A percentile compares a stretch with the other conserved stretches of the same genome.
These are phyloP conservation scores for Ophiostoma pallidulum DNA, from an alignment of 2,329 filamentous ascomycete genomes.

Conservation along the genomic window DNA sequence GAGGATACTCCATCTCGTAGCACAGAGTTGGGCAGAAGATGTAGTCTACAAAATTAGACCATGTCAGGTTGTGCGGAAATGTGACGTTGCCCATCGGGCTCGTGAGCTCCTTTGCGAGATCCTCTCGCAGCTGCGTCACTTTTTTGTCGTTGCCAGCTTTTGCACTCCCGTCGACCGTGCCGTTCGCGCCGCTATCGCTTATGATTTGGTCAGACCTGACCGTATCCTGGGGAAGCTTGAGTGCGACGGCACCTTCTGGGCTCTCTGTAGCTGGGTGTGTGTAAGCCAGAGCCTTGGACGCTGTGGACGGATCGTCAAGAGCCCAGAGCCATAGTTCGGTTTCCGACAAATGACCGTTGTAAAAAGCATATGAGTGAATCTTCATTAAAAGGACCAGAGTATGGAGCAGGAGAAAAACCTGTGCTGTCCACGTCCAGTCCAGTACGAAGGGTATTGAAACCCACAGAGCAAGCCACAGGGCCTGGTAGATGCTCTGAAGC, in stretches of 20 bases:
- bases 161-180: background rate
- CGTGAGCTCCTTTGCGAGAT: slow-evolving; percentile 82
- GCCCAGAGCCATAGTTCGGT: slow-evolving; percentile 70
- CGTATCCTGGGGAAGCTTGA: no score
- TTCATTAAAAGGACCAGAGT: slow-evolving; percentile 94
- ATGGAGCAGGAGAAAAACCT: slow-evolving; percentile 89
- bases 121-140: slow-evolving; percentile 65
- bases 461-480: slow-evolving; percentile 72
- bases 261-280: slow-evolving; percentile 61
- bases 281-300: slow-evolving; percentile 61
- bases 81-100: slow-evolving; percentile 83
- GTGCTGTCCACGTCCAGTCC: slow-evolving; percentile 92
- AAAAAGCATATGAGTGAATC: slow-evolving; percentile 97
- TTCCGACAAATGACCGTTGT: slow-evolving; percentile 89
- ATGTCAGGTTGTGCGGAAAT: slow-evolving; percentile 81
- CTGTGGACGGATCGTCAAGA: slow-evolving; percentile 67
- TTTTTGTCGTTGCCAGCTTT: slow-evolving; percentile 31
- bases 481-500: slow-evolving; percentile 75
- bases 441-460: slow-evolving; percentile 74
- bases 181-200: background rate
- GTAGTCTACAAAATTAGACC: slow-evolving; percentile 75
- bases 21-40: slow-evolving; percentile 89
- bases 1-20: slow-evolving; percentile 94
- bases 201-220: no score
- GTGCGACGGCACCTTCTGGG: slow-evolving; percentile 34